Conservation (phyloP, 164 flowering plant genomes). For the Chimonanthus salicifolius region DNA sequence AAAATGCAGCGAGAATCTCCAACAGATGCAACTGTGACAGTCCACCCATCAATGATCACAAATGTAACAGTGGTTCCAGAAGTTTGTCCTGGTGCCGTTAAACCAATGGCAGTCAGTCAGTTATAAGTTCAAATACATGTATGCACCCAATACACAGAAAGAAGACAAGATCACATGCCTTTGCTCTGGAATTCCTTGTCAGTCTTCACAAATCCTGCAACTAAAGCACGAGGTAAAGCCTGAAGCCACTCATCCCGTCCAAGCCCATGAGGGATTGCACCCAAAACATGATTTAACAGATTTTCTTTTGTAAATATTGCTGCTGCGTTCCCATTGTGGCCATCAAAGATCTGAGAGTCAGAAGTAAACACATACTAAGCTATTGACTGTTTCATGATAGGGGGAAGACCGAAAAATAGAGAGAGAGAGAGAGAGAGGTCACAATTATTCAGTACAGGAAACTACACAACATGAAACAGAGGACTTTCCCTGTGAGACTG, state of each 20-base stretch:
- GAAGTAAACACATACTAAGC: constrained; percentile 5
- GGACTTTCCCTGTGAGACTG: too few species aligned
- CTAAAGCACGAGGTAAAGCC: constrained; percentile 83
- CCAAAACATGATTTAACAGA: constrained; percentile 59
- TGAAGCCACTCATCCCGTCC: constrained; percentile 90
- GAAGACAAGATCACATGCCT: constrained; percentile 36
- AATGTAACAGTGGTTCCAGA: constrained; percentile 93
- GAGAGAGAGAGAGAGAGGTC: not conserved
- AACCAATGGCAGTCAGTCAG: not conserved
- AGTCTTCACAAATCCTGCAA: constrained; percentile 89
- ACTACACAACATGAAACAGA: too few species aligned
- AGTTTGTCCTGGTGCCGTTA: constrained; percentile 57
- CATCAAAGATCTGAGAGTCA: constrained; percentile 70
- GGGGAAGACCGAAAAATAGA: not conserved
- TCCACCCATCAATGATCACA: constrained; percentile 88
- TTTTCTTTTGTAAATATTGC: constrained; percentile 69
- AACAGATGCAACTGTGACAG: constrained; percentile 91
- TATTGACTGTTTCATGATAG: constrained; percentile 7
- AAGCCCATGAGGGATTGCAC: constrained; percentile 77
- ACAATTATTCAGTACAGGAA: too few species aligned
- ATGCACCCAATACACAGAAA: not conserved
- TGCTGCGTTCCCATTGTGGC: constrained; percentile 90
- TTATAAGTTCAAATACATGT: not conserved
- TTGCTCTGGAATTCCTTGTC: constrained; percentile 80
- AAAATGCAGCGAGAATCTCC: constrained; percentile 91